These are phyloP conservation scores for Leptographium wingfieldii DNA, from an alignment of 2,329 filamentous ascomycete species.

Conservation along the genomic window DNA sequence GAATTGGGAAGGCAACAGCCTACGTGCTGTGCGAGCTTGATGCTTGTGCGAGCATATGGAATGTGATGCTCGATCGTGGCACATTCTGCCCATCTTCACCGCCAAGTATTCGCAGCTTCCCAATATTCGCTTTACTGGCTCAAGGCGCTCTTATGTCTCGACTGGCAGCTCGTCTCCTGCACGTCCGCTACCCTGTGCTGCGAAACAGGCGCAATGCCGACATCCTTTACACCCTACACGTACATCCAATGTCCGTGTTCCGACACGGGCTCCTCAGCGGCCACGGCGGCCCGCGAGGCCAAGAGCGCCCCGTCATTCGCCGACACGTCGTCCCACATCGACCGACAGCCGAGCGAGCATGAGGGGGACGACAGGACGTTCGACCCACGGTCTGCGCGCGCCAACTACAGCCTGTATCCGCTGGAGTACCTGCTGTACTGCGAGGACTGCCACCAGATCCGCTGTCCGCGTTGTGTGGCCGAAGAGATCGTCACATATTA, in stretches of 20 bases:
- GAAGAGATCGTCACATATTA: slow-evolving; percentile 95
- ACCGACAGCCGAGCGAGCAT: slow-evolving; percentile 23
- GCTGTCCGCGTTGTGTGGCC: slow-evolving; percentile 79
- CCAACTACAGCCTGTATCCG: slow-evolving; percentile 86
- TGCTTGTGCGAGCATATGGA: too few species aligned
- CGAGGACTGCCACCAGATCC: slow-evolving; percentile 93
- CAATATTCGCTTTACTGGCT: background rate
- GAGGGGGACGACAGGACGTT: slow-evolving; percentile 71
- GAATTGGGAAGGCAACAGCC: background rate
- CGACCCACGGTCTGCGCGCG: slow-evolving; percentile 70
- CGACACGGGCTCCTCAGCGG: slow-evolving; percentile 34
- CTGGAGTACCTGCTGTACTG: slow-evolving; percentile 92
- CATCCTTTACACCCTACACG: slow-evolving; percentile 43
- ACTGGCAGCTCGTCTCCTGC: background rate
- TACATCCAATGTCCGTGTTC: slow-evolving; percentile 57
- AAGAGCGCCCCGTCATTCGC: slow-evolving; percentile 19
- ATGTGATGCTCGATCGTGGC: background rate
- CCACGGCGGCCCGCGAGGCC: slow-evolving; percentile 12
- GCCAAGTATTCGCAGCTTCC: background rate
- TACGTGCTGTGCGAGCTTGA: background rate
- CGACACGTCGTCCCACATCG: slow-evolving; percentile 8
- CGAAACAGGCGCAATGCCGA: slow-evolving; percentile 26
- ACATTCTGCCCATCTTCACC: background rate
- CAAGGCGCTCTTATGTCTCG: background rate
- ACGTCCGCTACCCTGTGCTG: background rate